These are phyloP conservation scores for Panellus pusillus DNA, from an alignment of 768 basidiomycete species.

Conservation along the genomic window DNA sequence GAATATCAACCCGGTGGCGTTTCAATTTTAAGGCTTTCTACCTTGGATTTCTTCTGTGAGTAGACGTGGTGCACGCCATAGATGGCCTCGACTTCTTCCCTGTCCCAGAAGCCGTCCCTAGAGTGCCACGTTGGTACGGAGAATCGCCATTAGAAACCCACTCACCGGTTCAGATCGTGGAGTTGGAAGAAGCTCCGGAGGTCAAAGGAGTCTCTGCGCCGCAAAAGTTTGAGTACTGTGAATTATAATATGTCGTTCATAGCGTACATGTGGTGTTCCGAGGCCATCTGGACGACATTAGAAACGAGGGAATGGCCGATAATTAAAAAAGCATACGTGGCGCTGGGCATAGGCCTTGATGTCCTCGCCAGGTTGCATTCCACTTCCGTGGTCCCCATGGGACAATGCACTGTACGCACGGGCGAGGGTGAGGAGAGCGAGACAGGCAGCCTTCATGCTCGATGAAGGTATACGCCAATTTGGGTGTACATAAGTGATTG, in stretches of 20 bases:
- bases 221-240: constrained; percentile 7
- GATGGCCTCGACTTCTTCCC: constrained; percentile 89
- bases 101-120: constrained; percentile 82
- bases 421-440: constrained; percentile 41
- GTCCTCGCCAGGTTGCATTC: constrained; percentile 57
- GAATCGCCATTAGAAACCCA: not conserved
- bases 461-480: not conserved
- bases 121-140: constrained; percentile 6
- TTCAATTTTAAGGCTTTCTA: constrained; percentile 16
- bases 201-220: constrained; percentile 74
- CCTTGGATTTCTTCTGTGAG: constrained; percentile 80
- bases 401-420: constrained; percentile 25
- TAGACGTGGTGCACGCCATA: constrained; percentile 95
- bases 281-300: constrained; percentile 65
- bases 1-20: too few species aligned
- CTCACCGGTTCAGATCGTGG: constrained; percentile 87
- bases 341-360: constrained; percentile 81
- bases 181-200: constrained; percentile 89
- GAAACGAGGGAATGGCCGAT: constrained; percentile 7
- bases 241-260: constrained; percentile 1
- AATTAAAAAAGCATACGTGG: constrained; percentile 68
- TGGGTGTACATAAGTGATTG: not conserved
- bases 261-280: constrained; percentile 82
- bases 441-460: constrained; percentile 49
- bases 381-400: constrained; percentile 61